Percentiles rank a stretch among this genome's conserved stretches.
Evolutionary conservation across 2,329 filamentous ascomycete genomes (phyloP).

Genomic region (Calonectria ilicicola): DNA sequence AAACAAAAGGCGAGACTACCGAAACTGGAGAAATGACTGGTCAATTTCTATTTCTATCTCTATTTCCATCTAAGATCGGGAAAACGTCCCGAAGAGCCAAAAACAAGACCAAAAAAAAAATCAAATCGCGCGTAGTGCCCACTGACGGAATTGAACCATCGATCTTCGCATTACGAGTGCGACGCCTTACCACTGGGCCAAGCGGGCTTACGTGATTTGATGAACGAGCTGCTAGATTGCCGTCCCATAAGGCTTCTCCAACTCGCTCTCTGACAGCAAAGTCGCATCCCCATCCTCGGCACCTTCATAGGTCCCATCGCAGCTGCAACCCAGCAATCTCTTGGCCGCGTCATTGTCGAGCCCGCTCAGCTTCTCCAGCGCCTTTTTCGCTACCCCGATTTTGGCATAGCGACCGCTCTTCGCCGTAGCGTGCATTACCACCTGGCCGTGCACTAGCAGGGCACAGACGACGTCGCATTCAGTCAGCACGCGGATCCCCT

Average conservation of each 20-base stretch:
- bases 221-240: neutral
- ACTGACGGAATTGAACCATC: constrained; percentile 40
- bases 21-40: no score
- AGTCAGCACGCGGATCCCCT: constrained; percentile 52
- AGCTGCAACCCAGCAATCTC: constrained; percentile 72
- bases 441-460: constrained; percentile 79
- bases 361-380: constrained; percentile 60
- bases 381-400: constrained; percentile 71
- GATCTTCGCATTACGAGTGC: constrained; percentile 45
- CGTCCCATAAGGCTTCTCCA: constrained; percentile 9
- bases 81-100: neutral
- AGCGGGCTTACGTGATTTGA: constrained; percentile 33
- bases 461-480: constrained; percentile 73
- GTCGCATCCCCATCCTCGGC: neutral
- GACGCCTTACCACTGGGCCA: constrained; percentile 44
- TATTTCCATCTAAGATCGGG: no score
- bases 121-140: constrained; percentile 20
- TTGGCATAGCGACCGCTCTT: constrained; percentile 81
- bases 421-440: constrained; percentile 72
- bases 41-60: no score
- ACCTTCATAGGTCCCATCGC: constrained; percentile 63
- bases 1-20: no score
- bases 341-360: constrained; percentile 67
- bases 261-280: no score
- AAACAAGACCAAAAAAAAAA: neutral